Base-by-base conservation (phyloP, 1,284 basidiomycete genomes). In the Meripilus lineatus region DNA sequence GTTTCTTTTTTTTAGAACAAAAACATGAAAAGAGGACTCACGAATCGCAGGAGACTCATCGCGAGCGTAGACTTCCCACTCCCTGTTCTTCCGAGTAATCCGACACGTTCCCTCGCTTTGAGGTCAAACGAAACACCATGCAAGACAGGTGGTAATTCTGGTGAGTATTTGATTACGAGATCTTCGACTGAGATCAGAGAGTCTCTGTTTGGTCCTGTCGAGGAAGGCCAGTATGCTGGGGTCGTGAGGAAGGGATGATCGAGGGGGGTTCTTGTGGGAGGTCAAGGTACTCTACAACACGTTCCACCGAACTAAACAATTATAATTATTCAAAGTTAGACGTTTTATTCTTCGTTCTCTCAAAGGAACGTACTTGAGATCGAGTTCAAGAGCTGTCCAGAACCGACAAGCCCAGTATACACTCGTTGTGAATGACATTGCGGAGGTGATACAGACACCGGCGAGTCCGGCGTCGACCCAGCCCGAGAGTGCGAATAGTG, bases 201-300 rank as follows among this genome's bases (percentile, higher is more conserved):
- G 23, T 60, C 60, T 17, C 70, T 63, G 46, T 71, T 74, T 18
- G 74, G 71, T 58, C 84, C 86, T 8, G 57, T 50, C 2, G 59
- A 56, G 1, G 88, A 88, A 0, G 90, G 90, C 90, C 91, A 93
- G 57, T 90, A 89, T 0, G 90, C 89, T 1, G 89, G 89, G 81
- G 81, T 4, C 83, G 75, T 40, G 72, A 72, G 1, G 72, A 72
- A 45, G 84, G 78, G 39, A 91, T 82, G 45, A 84, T 57, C 0
- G 81, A 71, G 1, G 90, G 81, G 3, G 90, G 81, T 59, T 94
- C 93, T 57, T 89, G 86, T 1, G 89, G 87, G n/a, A 94, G 71
- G 42, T 87, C 76, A 15, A 94, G 76, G 58, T 94, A 95, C 67
- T 95, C 93, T 3, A 89, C 78, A 5, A 94, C 75, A 46, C 93